Evolutionary conservation across 345 rosid species (phyloP).

Genomic region (Hevea brasiliensis): DNA sequence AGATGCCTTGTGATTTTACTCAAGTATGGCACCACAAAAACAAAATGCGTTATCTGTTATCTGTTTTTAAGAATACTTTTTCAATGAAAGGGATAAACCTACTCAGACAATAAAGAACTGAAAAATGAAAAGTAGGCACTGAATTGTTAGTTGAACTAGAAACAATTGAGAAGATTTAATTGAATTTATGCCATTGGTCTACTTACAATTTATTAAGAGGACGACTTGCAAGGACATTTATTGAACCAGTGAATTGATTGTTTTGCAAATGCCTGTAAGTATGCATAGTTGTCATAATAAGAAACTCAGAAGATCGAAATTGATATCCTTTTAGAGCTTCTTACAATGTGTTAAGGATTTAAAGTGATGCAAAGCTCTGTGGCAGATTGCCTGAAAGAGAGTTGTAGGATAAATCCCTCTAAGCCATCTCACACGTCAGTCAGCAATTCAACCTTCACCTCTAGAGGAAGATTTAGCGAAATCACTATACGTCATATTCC

Average conservation of each 20-base stretch:
- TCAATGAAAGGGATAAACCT: background rate
- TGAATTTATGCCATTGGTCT: background rate
- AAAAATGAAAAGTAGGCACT: background rate
- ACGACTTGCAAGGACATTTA: conserved; percentile 64
- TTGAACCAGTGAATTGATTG: conserved; percentile 68
- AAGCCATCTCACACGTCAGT: conserved; percentile 28
- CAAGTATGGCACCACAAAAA: background rate
- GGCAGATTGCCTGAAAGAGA: conserved; percentile 72
- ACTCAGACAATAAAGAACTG: background rate
- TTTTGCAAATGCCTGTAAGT: conserved; percentile 67
- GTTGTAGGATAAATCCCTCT: conserved; percentile 84
- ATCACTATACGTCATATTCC: background rate
- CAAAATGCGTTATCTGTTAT: background rate
- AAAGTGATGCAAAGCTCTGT: conserved; percentile 56
- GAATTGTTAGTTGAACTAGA: background rate
- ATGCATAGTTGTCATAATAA: conserved; percentile 11
- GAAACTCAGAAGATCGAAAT: background rate
- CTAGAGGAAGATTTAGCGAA: background rate
- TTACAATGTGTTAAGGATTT: conserved; percentile 64
- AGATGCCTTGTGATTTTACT: background rate
- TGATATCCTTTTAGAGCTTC: conserved; percentile 13
- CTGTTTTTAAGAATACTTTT: background rate
- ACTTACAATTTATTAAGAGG: conserved; percentile 81
- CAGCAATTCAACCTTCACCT: conserved; percentile 3
- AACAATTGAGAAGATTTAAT: background rate